These are phyloP conservation scores for Monosporascus sp. DNA, from an alignment of 2,329 filamentous ascomycete genomes.

Conservation along the genomic window DNA sequence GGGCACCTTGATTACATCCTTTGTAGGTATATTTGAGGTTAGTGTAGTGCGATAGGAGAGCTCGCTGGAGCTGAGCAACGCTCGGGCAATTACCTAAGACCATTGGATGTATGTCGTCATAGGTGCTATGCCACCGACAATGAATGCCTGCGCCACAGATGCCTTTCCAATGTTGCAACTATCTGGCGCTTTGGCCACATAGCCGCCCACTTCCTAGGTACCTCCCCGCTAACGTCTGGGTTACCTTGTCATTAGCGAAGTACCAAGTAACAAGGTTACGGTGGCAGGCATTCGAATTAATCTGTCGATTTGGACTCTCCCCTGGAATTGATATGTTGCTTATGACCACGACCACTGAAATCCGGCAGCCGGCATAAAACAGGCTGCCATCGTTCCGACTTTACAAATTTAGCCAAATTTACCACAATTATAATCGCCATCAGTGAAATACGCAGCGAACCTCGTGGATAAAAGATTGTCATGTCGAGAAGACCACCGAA, in stretches of 20 bases:
- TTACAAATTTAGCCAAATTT: not conserved
- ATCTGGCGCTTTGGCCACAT: no score
- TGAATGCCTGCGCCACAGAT: no score
- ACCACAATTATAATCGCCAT: not conserved
- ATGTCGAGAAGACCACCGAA: constrained; percentile 80
- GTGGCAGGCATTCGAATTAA: not conserved
- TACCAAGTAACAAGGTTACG: not conserved
- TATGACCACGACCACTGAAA: not conserved
- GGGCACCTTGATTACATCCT: not conserved
- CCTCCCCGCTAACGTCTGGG: no score
- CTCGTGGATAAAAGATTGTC: constrained; percentile 1
- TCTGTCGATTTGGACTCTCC: not conserved
- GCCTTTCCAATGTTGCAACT: no score
- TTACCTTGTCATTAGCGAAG: no score
- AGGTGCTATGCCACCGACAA: not conserved
- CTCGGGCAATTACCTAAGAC: not conserved
- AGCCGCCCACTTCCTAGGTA: no score
- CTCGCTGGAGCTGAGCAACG: not conserved
- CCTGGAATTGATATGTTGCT: not conserved
- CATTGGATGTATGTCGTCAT: constrained; percentile 7
- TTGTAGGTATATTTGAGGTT: not conserved
- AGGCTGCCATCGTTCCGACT: not conserved
- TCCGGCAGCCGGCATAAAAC: not conserved
- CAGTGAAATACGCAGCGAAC: no score
- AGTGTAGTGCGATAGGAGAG: not conserved